Base-by-base conservation (phyloP, 2,329 filamentous ascomycete genomes). In the Penicillium sp. region DNA sequence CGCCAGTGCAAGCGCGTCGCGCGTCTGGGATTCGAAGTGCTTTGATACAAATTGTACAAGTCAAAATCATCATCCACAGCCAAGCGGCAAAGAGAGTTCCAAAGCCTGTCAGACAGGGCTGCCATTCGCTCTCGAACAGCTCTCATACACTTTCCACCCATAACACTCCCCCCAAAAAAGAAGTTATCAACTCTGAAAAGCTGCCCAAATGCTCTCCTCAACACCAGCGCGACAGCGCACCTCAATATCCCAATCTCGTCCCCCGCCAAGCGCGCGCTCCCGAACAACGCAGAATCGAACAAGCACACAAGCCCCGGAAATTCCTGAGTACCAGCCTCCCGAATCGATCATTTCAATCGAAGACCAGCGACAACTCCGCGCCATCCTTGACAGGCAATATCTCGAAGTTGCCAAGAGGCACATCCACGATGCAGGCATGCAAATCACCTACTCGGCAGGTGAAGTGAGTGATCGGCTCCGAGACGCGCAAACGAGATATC, bases 401-500 rank as follows among this genome's bases (percentile, higher is more conserved):
- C 61, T 77, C 7, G 57, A 62, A 1, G 68, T 70, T 13, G 66
- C 83, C 1, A 74, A 75, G 36, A 68, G 69, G 1, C 73, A 80
- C 38, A 64, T 81, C 25, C 64, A 68, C 24, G 61, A 71, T 27
- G 77, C 78, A 0, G 68, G 70, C 1, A 60, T 68, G 1, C 66
- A 68, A n/a, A 62, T 85, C 4, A 74, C 71, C 2, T 65, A 72
- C 4, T 68, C 71, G 2, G 79, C 76, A 0, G 76, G 69, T 2
- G 72, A 75, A n/a, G 71, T 80, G 34, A 82, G 83, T 48, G 81
- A 84, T 48, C 72, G 72, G 9, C 59, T 81, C 3, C 56, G 58
- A 1, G 68, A 72, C 60, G 56, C 68, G 58, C 54, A 68, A 60
- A 43, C 59, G 50, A 62, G 69, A 42, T 68, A 67, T 38, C 58